phyloP scores from a whole-genome alignment of 2,329 filamentous ascomycete genomes.

The Curvularia spicifera region DNA sequence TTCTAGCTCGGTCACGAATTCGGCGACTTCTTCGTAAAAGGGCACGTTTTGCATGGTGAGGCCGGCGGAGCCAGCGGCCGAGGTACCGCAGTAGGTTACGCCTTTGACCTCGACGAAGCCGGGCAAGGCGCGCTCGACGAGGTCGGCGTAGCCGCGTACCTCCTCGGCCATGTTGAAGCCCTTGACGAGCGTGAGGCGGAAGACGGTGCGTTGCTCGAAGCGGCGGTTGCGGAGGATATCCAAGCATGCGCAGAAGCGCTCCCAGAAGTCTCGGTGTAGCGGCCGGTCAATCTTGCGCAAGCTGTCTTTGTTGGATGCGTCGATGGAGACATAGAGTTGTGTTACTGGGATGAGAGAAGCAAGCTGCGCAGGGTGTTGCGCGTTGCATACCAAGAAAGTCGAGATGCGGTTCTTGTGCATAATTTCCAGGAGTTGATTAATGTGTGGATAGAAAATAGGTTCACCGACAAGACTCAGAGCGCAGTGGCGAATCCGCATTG shows the following conservation, averaged over 20 bases:
- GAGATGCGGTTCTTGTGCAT: conserved; percentile 87
- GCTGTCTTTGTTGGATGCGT: conserved; percentile 88
- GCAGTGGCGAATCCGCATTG: conserved; percentile 91
- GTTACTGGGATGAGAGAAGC: conserved; percentile 83
- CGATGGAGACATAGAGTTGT: conserved; percentile 95
- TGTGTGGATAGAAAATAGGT: conserved; percentile 98
- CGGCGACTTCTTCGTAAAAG: conserved; percentile 87
- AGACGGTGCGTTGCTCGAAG: conserved; percentile 88
- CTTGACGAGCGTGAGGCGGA: conserved; percentile 93
- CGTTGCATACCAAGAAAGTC: conserved; percentile 95
- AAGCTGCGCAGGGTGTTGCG: conserved; percentile 92
- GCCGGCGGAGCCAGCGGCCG: conserved; percentile 80
- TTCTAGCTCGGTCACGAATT: conserved; percentile 80
- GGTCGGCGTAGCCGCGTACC: conserved; percentile 84
- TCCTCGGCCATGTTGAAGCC: conserved; percentile 98
- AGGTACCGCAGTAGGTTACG: conserved; percentile 94
- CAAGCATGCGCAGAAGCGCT: conserved; percentile 88
- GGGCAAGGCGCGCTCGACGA: conserved; percentile 84
- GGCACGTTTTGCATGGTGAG: conserved; percentile 98
- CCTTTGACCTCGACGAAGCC: conserved; percentile 97
- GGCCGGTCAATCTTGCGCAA: conserved; percentile 89
- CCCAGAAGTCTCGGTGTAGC: conserved; percentile 96
- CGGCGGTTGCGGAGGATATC: conserved; percentile 86
- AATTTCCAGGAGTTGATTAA: conserved; percentile 87
- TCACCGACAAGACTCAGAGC: conserved; percentile 92